Conservation (phyloP, 208 protist species). For the Trypanosoma platydactyli region DNA sequence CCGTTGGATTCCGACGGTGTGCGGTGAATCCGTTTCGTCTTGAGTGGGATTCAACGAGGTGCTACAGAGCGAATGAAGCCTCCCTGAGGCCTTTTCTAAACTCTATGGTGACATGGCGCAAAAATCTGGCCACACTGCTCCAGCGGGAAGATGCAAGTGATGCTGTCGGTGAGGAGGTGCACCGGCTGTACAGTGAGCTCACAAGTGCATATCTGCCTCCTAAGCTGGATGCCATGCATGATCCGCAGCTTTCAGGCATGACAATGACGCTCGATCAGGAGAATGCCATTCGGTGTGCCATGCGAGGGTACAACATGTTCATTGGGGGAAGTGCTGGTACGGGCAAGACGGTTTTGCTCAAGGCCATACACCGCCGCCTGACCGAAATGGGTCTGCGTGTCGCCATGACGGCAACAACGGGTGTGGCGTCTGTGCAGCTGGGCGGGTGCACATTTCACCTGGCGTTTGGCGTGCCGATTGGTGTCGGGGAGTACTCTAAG, state of each 20-base stretch:
- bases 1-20: slow-evolving; percentile 59
- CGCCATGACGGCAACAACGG: slow-evolving; percentile 88
- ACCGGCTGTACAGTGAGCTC: slow-evolving; percentile 54
- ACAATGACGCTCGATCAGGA: slow-evolving; percentile 77
- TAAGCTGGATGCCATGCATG: slow-evolving; percentile 67
- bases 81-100: slow-evolving; percentile 27
- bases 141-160: slow-evolving; percentile 48
- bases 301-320: slow-evolving; percentile 73
- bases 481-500: slow-evolving; percentile 12
- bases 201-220: slow-evolving; percentile 66
- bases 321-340: slow-evolving; percentile 90
- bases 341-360: slow-evolving; percentile 89
- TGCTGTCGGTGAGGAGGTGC: slow-evolving; percentile 44
- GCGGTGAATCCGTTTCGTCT: slow-evolving; percentile 59
- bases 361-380: slow-evolving; percentile 68
- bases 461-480: slow-evolving; percentile 71
- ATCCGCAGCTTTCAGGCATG: slow-evolving; percentile 35
- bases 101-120: slow-evolving; percentile 39
- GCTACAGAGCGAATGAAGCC: slow-evolving; percentile 25
- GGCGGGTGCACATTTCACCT: slow-evolving; percentile 92
- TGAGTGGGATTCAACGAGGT: slow-evolving; percentile 46
- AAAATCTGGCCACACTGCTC: slow-evolving; percentile 46
- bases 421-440: slow-evolving; percentile 87
- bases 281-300: slow-evolving; percentile 57
- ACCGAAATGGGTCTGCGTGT: slow-evolving; percentile 66